Base-by-base conservation (phyloP, 2,329 filamentous ascomycete genomes). In the Cordyceps militaris region DNA sequence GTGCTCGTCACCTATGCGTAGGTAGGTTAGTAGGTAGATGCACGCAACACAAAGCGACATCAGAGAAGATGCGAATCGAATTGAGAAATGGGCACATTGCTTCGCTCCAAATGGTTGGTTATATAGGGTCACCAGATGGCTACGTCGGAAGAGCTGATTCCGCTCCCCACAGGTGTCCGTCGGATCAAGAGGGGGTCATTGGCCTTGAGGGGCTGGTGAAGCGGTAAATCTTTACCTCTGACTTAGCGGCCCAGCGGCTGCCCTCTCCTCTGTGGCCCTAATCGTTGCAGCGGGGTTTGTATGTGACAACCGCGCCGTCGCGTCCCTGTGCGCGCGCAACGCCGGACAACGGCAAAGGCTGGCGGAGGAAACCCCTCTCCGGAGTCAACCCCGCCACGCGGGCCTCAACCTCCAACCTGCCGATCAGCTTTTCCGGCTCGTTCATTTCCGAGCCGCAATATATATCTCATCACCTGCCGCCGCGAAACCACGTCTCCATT, bases 261-360 rank as follows among this genome's bases (percentile, higher is more conserved):
- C n/a, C n/a, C n/a, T n/a, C n/a, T n/a, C n/a, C n/a, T n/a, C n/a
- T n/a, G n/a, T n/a, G n/a, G n/a, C n/a, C n/a, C n/a, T n/a, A n/a
- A n/a, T n/a, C n/a, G n/a, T n/a, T n/a, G n/a, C n/a, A n/a, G n/a
- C n/a, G n/a, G n/a, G n/a, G n/a, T n/a, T n/a, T n/a, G n/a, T n/a
- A n/a, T n/a, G n/a, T n/a, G n/a, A n/a, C n/a, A 49, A 30, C 46
- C 48, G 47, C 47, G 47, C 47, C 47, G 48, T 51, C 48, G 48
- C 30, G 48, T 11, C n/a, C n/a, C n/a, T 51, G 30, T 50, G 47
- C 47, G 47, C 47, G 47, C 47, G 47, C 30, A 36, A 21, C 26
- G 38, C 40, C 23, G 19, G n/a, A 42, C 5, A 32, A 34, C 32
- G 32, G 32, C 5, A 34, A 34, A 34, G 32, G 32, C 10, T 34